phyloP scores from a whole-genome alignment of 179 eudicot species.

The Beta macrorhiza region DNA sequence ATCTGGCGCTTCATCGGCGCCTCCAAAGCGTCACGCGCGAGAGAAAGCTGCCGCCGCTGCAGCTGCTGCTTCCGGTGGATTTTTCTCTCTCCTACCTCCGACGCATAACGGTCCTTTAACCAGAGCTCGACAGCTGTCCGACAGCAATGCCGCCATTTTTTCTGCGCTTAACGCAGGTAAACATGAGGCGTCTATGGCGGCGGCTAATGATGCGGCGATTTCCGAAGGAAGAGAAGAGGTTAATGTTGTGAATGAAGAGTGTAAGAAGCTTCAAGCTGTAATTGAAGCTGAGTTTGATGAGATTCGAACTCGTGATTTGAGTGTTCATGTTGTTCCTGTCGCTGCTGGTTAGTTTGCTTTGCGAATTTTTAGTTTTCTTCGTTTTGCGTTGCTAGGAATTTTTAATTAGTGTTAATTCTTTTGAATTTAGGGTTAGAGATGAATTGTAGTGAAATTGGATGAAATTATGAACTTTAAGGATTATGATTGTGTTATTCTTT shows the following conservation, averaged over 20 bases:
- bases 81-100: slow-evolving; percentile 39
- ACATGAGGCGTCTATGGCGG: slow-evolving; percentile 31
- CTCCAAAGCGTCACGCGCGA: slow-evolving; percentile 80
- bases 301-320: slow-evolving; percentile 52
- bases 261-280: slow-evolving; percentile 55
- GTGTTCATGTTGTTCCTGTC: slow-evolving; percentile 81
- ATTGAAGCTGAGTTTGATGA: slow-evolving; percentile 58
- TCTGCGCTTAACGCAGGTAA: slow-evolving; percentile 31
- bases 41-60: slow-evolving; percentile 55
- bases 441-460: neutral
- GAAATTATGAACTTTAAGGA: neutral
- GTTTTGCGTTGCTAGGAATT: neutral
- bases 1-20: slow-evolving; percentile 36
- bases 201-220: slow-evolving; percentile 27
- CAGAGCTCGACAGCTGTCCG: slow-evolving; percentile 74
- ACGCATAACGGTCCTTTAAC: slow-evolving; percentile 83
- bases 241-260: slow-evolving; percentile 39
- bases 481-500: neutral
- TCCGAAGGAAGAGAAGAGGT: slow-evolving; percentile 29
- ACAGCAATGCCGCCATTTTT: slow-evolving; percentile 42
- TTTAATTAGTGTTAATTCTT: too few relatives aligned
- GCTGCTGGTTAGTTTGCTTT: slow-evolving; percentile 58
- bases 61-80: slow-evolving; percentile 34
- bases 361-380: neutral
- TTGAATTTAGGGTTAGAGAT: neutral